A percentile compares a stretch with the other conserved stretches of the same genome.
Evolutionary conservation across 2,329 filamentous ascomycete species (phyloP).

Genomic region (Parastagonospora avenae): DNA sequence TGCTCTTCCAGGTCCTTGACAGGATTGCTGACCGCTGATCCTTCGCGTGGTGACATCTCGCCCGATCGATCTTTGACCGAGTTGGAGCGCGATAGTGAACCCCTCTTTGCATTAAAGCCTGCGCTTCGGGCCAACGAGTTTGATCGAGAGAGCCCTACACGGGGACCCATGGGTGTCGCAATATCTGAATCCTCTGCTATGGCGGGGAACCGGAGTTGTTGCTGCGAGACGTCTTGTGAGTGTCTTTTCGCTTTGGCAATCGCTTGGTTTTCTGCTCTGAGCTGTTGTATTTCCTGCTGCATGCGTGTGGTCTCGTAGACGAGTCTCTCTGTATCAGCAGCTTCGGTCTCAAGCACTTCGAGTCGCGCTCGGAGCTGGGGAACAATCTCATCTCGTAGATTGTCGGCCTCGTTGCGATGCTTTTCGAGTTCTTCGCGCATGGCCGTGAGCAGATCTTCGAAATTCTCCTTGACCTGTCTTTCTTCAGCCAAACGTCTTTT

Average conservation of each 20-base stretch:
- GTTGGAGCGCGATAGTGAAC: slow-evolving; percentile 59
- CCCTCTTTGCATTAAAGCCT: slow-evolving; percentile 46
- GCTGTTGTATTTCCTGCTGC: slow-evolving; percentile 72
- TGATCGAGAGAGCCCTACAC: slow-evolving; percentile 65
- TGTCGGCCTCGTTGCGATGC: slow-evolving; percentile 86
- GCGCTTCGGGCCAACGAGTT: slow-evolving; percentile 67
- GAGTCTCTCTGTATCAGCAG: slow-evolving; percentile 72
- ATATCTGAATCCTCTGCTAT: slow-evolving; percentile 64
- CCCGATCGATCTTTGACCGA: slow-evolving; percentile 47
- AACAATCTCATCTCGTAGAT: slow-evolving; percentile 85
- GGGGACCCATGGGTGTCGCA: slow-evolving; percentile 34
- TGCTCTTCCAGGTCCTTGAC: slow-evolving; percentile 94
- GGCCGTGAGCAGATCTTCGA: slow-evolving; percentile 86
- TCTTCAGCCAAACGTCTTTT: slow-evolving; percentile 84
- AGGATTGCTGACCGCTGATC: slow-evolving; percentile 33
- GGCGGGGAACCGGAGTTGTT: slow-evolving; percentile 59
- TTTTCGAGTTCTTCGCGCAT: slow-evolving; percentile 82
- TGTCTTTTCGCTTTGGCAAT: slow-evolving; percentile 56
- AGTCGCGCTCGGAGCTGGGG: slow-evolving; percentile 77
- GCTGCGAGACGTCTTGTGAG: slow-evolving; percentile 54
- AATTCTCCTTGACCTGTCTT: slow-evolving; percentile 84
- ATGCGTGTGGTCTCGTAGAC: slow-evolving; percentile 82
- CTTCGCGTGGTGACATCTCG: slow-evolving; percentile 63
- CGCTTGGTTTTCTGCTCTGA: slow-evolving; percentile 70
- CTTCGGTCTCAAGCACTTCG: slow-evolving; percentile 77